phyloP scores from a whole-genome alignment of 257 asterid genomes.

The Primulina tabacum region DNA sequence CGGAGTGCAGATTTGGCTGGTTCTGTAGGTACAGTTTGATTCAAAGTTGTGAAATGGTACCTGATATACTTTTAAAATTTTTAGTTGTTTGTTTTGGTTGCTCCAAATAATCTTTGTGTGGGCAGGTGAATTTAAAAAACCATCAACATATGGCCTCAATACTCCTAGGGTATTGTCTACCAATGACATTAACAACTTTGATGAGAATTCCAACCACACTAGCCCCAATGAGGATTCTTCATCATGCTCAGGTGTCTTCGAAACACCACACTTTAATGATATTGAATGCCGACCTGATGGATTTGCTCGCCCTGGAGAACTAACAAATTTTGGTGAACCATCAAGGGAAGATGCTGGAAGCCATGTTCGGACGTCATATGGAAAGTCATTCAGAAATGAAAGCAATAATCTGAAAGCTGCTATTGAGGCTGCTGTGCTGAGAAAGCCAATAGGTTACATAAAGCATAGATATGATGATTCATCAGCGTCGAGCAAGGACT shows the following conservation, averaged over 20 bases:
- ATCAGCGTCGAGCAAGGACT: conserved; percentile 33
- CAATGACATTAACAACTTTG: conserved; percentile 36
- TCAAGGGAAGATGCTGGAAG: conserved; percentile 51
- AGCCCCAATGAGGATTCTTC: conserved; percentile 44
- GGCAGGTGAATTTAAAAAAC: conserved; percentile 68
- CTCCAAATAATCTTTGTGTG: conserved; percentile 24
- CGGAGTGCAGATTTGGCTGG: conserved; percentile 42
- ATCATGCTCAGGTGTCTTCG: conserved; percentile 35
- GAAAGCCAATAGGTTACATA: conserved; percentile 67
- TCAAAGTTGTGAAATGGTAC: conserved; percentile 23
- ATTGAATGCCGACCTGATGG: conserved; percentile 53
- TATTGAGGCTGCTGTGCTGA: conserved; percentile 80
- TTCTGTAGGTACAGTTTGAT: conserved; percentile 42
- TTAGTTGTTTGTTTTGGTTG: conserved; percentile 13
- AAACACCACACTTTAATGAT: conserved; percentile 34
- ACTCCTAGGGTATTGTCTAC: conserved; percentile 37
- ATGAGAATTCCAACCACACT: conserved; percentile 41
- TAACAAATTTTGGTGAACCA: conserved; percentile 45
- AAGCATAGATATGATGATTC: conserved; percentile 54
- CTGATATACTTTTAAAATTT: conserved; percentile 4
- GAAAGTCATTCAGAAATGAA: conserved; percentile 53
- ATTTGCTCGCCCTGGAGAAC: conserved; percentile 43
- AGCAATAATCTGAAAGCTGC: conserved; percentile 69
- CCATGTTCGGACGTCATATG: conserved; percentile 47
- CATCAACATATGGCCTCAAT: conserved; percentile 33